Base-by-base conservation (phyloP, 2,329 filamentous ascomycete species). In the Fusarium denticulatum region DNA sequence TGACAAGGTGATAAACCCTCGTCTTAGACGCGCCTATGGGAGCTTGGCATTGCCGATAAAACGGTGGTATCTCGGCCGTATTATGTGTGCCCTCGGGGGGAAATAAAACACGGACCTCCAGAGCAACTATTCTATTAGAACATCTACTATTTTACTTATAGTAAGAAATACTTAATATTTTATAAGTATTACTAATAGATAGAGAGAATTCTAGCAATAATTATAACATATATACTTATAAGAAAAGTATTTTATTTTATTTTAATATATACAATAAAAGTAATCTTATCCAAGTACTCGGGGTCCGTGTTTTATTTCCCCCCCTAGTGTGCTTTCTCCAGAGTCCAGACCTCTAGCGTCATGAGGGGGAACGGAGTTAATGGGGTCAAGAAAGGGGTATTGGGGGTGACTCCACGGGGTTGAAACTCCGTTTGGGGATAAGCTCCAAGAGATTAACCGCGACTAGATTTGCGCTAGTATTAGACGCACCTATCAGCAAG, bases 21-120 rank as follows among this genome's bases (percentile, higher is more conserved):
- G 45, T 40, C 16, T 60, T 60, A 60, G 45, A 60, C 57, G 45
- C 36, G 45, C 57, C 57, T 60, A 60, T 60, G 36, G 28, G 57
- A 60, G 57, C 57, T 60, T 60, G 45, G 57, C 34, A 40, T 53
- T 36, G 45, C 36, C 36, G 45, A 42, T 60, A 42, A 59, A 37
- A 37, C 30, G 56, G 56, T 10, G 37, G 45, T 26, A 40, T 18
- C 57, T 52, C 45, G 57, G 57, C 34, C 20, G 15, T 39, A 39
- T 10, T 50, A 40, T 39, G 16, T 37, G 20, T 39, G n/a, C n/a
- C n/a, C n/a, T n/a, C n/a, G n/a, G n/a, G n/a, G n/a, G n/a, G n/a
- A n/a, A n/a, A n/a, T n/a, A n/a, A n/a, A n/a, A n/a, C n/a, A n/a
- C n/a, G n/a, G n/a, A n/a, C n/a, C n/a, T n/a, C n/a, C n/a, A n/a